phyloP scores from a whole-genome alignment of 805 yeast genomes.

The Wickerhamia fluorescens region DNA sequence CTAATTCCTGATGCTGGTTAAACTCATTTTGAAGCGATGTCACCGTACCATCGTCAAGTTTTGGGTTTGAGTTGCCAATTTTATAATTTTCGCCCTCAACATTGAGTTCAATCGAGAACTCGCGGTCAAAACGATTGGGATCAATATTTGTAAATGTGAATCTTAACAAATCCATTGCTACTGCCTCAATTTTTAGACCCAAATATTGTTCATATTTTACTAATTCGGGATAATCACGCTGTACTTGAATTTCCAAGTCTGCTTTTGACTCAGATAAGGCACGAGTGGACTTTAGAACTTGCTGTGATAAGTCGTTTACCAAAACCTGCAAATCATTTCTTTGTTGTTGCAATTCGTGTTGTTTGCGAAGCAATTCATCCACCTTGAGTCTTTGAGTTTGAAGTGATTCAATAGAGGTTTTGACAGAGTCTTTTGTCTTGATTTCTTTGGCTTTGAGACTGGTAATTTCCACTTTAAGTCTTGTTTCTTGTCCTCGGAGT shows the following conservation, averaged over 20 bases:
- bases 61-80: conserved; percentile 33
- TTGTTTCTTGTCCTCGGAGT: conserved; percentile 21
- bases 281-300: conserved; percentile 21
- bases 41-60: conserved; percentile 15
- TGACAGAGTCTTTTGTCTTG: conserved; percentile 21
- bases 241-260: conserved; percentile 36
- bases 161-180: conserved; percentile 37
- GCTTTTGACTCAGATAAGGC: conserved; percentile 26
- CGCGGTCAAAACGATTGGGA: conserved; percentile 32
- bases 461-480: conserved; percentile 24
- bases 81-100: conserved; percentile 36
- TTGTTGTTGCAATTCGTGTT: conserved; percentile 24
- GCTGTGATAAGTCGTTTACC: conserved; percentile 24
- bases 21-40: conserved; percentile 15
- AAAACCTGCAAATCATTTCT: conserved; percentile 17
- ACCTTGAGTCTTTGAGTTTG: conserved; percentile 28
- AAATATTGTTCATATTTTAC: conserved; percentile 44
- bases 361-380: conserved; percentile 28
- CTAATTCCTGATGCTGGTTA: conserved; percentile 21
- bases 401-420: conserved; percentile 14
- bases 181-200: conserved; percentile 50
- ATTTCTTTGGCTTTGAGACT: conserved; percentile 18
- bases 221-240: conserved; percentile 46
- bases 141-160: conserved; percentile 47
- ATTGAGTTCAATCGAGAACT: conserved; percentile 39